Evolutionary conservation across 2,329 filamentous ascomycete species (phyloP).

Genomic region (Cladophialophora psammophila): DNA sequence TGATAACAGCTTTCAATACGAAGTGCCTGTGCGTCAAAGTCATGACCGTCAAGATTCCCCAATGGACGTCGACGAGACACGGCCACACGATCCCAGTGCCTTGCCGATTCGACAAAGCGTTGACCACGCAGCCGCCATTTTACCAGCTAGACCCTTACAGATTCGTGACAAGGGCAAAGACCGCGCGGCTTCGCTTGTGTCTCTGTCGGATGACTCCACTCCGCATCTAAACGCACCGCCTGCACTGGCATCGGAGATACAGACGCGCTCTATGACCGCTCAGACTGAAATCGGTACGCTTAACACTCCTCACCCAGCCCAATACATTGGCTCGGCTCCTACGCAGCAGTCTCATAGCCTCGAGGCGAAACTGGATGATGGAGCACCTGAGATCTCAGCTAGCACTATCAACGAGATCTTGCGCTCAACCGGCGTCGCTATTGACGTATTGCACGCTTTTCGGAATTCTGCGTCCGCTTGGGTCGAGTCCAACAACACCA

Average conservation of each 20-base stretch:
- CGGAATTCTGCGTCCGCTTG: not conserved
- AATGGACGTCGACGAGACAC: not conserved
- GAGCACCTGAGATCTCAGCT: not conserved
- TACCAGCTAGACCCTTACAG: not conserved
- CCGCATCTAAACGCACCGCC: not conserved
- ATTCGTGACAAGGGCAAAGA: not conserved
- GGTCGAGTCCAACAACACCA: not conserved
- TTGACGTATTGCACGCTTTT: not conserved
- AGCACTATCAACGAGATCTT: not conserved
- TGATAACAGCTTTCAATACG: not conserved
- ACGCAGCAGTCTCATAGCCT: not conserved
- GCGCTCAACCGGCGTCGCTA: not conserved
- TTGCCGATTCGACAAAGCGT: not conserved
- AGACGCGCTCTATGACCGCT: not conserved
- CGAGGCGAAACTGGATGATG: not conserved
- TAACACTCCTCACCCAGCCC: not conserved
- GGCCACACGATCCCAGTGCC: not conserved
- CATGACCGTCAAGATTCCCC: not conserved
- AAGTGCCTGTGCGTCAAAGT: not conserved
- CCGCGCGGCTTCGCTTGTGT: not conserved
- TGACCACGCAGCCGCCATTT: not conserved
- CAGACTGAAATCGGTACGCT: slow-evolving; percentile 2
- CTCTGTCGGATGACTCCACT: not conserved
- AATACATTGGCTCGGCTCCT: not conserved
- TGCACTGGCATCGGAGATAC: not conserved